These are phyloP conservation scores for Coleophoma cylindrospora DNA, from an alignment of 2,329 filamentous ascomycete genomes.

Conservation along the genomic window DNA sequence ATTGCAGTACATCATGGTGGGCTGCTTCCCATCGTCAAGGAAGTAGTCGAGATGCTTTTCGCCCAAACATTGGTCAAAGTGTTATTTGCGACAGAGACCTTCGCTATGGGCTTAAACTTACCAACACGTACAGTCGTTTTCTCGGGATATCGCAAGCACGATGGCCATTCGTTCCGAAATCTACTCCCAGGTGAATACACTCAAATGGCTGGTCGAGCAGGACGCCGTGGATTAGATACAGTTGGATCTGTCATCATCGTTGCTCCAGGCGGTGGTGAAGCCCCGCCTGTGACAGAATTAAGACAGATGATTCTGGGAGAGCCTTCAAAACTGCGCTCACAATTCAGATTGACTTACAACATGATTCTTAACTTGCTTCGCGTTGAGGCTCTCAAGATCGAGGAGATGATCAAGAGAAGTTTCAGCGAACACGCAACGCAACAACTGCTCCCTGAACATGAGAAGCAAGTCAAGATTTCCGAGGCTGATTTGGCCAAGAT, in stretches of 20 bases:
- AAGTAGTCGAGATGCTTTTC: slow-evolving; percentile 94
- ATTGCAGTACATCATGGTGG: slow-evolving; percentile 97
- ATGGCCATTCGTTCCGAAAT: slow-evolving; percentile 87
- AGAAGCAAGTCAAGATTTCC: slow-evolving; percentile 87
- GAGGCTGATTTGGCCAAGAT: slow-evolving; percentile 89
- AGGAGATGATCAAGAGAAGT: slow-evolving; percentile 99
- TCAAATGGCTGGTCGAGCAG: slow-evolving; percentile 95
- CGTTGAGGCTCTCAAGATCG: slow-evolving; percentile 95
- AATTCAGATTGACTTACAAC: slow-evolving; percentile 97
- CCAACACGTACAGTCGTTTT: slow-evolving; percentile 96
- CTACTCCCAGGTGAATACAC: slow-evolving; percentile 94
- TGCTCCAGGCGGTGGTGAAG: slow-evolving; percentile 73
- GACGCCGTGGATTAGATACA: slow-evolving; percentile 84
- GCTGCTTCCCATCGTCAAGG: slow-evolving; percentile 91
- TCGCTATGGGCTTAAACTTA: slow-evolving; percentile 95
- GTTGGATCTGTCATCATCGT: slow-evolving; percentile 96
- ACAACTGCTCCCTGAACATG: slow-evolving; percentile 87
- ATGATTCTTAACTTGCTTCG: slow-evolving; percentile 97
- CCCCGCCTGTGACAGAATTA: slow-evolving; percentile 76
- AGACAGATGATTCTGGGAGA: slow-evolving; percentile 94
- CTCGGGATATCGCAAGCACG: slow-evolving; percentile 93
- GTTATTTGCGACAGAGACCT: slow-evolving; percentile 95
- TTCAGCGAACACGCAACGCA: slow-evolving; percentile 98
- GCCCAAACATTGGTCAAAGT: slow-evolving; percentile 94
- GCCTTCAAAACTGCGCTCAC: slow-evolving; percentile 89